These are phyloP conservation scores for Kregervanrija pseudodelftensis DNA, from an alignment of 805 yeast genomes.

Conservation along the genomic window DNA sequence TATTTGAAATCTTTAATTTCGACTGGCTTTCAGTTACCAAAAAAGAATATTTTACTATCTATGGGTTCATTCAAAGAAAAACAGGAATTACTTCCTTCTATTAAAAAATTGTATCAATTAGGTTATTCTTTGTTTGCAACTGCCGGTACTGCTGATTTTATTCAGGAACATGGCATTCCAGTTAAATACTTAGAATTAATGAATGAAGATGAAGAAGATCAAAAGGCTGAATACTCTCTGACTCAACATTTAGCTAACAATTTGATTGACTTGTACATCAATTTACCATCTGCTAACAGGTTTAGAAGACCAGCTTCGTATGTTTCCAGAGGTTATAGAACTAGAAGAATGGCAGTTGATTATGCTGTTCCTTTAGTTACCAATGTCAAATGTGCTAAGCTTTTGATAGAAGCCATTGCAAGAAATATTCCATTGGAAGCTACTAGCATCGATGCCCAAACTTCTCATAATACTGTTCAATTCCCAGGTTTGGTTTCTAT, in stretches of 20 bases:
- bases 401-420: constrained; percentile 88
- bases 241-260: constrained; percentile 95
- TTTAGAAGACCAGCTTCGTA: constrained; percentile 98
- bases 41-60: constrained; percentile 87
- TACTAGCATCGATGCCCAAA: constrained; percentile 76
- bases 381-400: constrained; percentile 94
- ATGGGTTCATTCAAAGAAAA: constrained; percentile 97
- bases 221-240: constrained; percentile 88
- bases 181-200: constrained; percentile 92
- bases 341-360: constrained; percentile 99
- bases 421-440: constrained; percentile 64
- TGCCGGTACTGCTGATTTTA: constrained; percentile 98
- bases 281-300: constrained; percentile 93
- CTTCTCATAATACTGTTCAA: constrained; percentile 75
- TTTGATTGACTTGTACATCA: constrained; percentile 91
- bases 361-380: constrained; percentile 96
- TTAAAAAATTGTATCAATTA: constrained; percentile 67
- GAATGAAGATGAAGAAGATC: constrained; percentile 58
- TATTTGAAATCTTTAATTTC: constrained; percentile 90
- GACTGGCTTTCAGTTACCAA: constrained; percentile 91
- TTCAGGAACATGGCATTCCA: constrained; percentile 89
- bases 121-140: constrained; percentile 94
- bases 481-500: constrained; percentile 86
- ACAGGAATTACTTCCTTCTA: constrained; percentile 84
- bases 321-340: constrained; percentile 93